These are phyloP conservation scores for Drechslera avenae DNA, from an alignment of 2,329 filamentous ascomycete genomes.

Conservation along the genomic window DNA sequence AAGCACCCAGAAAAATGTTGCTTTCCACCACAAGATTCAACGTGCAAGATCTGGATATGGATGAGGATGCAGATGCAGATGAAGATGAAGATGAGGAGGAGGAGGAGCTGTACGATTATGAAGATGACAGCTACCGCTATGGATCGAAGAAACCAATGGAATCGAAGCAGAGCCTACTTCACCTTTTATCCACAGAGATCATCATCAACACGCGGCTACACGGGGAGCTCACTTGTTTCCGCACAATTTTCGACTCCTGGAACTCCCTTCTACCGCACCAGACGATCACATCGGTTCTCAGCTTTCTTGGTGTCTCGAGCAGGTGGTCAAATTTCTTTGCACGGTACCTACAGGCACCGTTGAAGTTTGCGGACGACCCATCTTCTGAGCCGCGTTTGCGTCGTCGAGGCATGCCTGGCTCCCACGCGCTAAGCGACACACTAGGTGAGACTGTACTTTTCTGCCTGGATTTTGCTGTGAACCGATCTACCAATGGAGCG, in stretches of 20 bases:
- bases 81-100: background rate
- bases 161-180: slow-evolving; percentile 39
- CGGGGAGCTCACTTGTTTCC: slow-evolving; percentile 39
- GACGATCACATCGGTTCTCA: slow-evolving; percentile 52
- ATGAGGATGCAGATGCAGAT: background rate
- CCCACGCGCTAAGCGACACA: slow-evolving; percentile 54
- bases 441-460: slow-evolving; percentile 56
- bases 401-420: slow-evolving; percentile 54
- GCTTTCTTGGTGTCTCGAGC: slow-evolving; percentile 53
- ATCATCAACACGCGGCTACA: slow-evolving; percentile 39
- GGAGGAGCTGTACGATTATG: background rate
- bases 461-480: slow-evolving; percentile 55
- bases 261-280: slow-evolving; percentile 50
- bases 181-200: slow-evolving; percentile 38
- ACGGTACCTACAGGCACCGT: slow-evolving; percentile 53
- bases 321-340: slow-evolving; percentile 54
- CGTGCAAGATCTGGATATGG: too few species aligned
- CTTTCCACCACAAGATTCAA: background rate
- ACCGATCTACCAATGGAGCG: slow-evolving; percentile 49
- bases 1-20: too few species aligned
- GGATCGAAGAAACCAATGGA: slow-evolving; percentile 35
- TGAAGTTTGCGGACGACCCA: slow-evolving; percentile 51
- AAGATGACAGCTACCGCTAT: background rate
- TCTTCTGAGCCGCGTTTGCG: slow-evolving; percentile 46
- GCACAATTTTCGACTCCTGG: slow-evolving; percentile 40